A percentile compares a stretch with the other conserved stretches of the same genome.
These are phyloP conservation scores for Podospora didyma DNA, from an alignment of 495 filamentous ascomycete species.

Conservation along the genomic window DNA sequence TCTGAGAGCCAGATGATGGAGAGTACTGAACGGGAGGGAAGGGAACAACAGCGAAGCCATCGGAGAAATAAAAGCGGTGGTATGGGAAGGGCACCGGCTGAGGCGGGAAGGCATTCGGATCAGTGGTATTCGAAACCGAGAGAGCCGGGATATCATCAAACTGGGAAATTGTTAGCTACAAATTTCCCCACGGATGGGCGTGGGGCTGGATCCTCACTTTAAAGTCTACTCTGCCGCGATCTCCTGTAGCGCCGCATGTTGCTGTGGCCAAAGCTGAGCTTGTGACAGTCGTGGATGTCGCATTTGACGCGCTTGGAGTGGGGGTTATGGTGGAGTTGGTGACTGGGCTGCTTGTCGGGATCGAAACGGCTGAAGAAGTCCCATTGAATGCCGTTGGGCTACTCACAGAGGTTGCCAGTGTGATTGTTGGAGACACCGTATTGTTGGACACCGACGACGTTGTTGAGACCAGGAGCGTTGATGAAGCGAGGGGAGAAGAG, in stretches of 20 bases:
- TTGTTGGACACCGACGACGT: too few species aligned
- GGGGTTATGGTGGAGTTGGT: background rate
- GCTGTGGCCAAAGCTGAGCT: background rate
- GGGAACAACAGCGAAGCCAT: constrained; percentile 33
- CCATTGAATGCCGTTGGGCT: too few species aligned
- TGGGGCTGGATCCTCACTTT: constrained; percentile 5
- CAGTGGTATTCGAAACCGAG: constrained; percentile 12
- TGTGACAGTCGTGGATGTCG: background rate
- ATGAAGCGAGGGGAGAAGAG: too few species aligned
- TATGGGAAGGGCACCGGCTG: constrained; percentile 36
- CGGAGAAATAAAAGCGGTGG: constrained; percentile 39
- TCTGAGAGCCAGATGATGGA: constrained; percentile 35
- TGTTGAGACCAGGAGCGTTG: too few species aligned
- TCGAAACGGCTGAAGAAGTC: too few species aligned
- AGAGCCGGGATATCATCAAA: constrained; percentile 39
- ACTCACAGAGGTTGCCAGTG: too few species aligned
- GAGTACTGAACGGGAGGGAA: constrained; percentile 21
- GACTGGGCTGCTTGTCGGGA: background rate
- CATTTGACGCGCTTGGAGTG: background rate
- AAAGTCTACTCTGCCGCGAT: constrained; percentile 29
- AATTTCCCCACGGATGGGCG: too few species aligned
- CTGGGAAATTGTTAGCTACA: constrained; percentile 17
- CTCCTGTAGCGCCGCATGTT: constrained; percentile 26
- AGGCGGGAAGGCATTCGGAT: constrained; percentile 14
- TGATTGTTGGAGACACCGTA: too few species aligned